phyloP scores from a whole-genome alignment of 2,329 filamentous ascomycete species.

The Cladosporium cucumerinum region DNA sequence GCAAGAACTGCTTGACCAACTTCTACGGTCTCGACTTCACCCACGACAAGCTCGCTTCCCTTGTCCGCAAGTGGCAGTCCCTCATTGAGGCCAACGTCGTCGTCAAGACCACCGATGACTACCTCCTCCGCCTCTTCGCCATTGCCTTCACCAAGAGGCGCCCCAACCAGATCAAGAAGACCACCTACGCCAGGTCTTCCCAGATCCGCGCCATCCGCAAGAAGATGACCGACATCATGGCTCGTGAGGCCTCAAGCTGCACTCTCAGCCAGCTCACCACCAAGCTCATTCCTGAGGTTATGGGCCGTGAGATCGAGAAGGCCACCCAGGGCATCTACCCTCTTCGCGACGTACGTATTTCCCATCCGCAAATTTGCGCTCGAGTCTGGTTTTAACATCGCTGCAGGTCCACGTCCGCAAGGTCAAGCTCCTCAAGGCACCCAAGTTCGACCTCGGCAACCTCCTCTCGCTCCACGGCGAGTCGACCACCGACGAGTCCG shows the following conservation, averaged over 20 bases:
- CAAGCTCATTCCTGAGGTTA: constrained; percentile 99
- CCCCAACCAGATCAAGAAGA: constrained; percentile 99
- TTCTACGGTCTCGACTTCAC: constrained; percentile 99
- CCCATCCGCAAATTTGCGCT: not conserved
- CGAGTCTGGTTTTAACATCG: constrained; percentile 34
- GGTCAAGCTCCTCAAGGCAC: constrained; percentile 97
- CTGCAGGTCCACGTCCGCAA: constrained; percentile 96
- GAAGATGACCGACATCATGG: constrained; percentile 99
- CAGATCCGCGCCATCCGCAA: constrained; percentile 97
- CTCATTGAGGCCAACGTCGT: constrained; percentile 99
- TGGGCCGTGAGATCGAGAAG: constrained; percentile 99
- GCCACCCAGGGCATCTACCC: constrained; percentile 99
- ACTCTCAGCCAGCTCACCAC: constrained; percentile 93
- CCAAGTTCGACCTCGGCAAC: constrained; percentile 98
- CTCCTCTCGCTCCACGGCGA: constrained; percentile 97
- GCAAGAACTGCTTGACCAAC: constrained; percentile 99
- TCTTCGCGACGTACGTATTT: constrained; percentile 80
- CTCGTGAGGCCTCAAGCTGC: constrained; percentile 90
- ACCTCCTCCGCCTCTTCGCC: constrained; percentile 97
- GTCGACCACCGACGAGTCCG: constrained; percentile 90
- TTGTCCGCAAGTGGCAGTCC: constrained; percentile 99
- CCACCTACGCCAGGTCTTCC: constrained; percentile 93
- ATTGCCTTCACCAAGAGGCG: constrained; percentile 99
- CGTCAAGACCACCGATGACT: constrained; percentile 99
- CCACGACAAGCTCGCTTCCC: constrained; percentile 98